phyloP scores from a whole-genome alignment of 2,329 filamentous ascomycete species.

The Beauveria caledonica region DNA sequence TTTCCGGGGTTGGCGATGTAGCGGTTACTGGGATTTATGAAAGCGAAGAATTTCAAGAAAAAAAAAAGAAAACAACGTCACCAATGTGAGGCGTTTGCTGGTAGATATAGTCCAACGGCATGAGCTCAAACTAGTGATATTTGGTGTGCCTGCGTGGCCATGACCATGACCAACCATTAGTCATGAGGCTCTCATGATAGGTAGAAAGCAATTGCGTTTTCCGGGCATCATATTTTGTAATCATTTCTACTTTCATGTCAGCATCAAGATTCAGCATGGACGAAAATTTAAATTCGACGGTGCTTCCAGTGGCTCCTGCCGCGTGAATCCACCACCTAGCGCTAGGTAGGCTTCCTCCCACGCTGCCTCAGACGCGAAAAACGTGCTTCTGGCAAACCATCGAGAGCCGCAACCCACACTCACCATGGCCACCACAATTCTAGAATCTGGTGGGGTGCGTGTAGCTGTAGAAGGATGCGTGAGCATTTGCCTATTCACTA shows the following conservation, averaged over 20 bases:
- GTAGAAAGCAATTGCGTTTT: neutral
- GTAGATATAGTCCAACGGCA: neutral
- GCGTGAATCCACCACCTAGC: neutral
- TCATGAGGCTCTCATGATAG: neutral
- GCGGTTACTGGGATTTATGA: neutral
- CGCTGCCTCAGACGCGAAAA: slow-evolving; percentile 1
- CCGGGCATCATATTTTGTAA: neutral
- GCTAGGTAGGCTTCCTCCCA: neutral
- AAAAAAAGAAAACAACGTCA: neutral
- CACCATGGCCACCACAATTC: slow-evolving; percentile 24
- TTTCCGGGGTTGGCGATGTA: neutral
- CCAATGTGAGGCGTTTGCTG: neutral
- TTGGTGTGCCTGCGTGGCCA: neutral
- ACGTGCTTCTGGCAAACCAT: neutral
- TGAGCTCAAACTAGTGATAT: too few relatives aligned
- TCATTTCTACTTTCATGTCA: neutral
- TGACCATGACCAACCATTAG: neutral
- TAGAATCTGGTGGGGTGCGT: slow-evolving; percentile 47
- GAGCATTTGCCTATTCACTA: slow-evolving; percentile 26
- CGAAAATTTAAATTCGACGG: neutral
- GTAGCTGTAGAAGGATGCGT: slow-evolving; percentile 85
- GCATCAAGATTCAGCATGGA: too few relatives aligned
- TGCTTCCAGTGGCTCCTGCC: neutral
- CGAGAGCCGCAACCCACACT: neutral
- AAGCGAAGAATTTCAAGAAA: neutral